Conservation (phyloP, 139 green algal genomes). For the Desmodesmus armatus region DNA sequence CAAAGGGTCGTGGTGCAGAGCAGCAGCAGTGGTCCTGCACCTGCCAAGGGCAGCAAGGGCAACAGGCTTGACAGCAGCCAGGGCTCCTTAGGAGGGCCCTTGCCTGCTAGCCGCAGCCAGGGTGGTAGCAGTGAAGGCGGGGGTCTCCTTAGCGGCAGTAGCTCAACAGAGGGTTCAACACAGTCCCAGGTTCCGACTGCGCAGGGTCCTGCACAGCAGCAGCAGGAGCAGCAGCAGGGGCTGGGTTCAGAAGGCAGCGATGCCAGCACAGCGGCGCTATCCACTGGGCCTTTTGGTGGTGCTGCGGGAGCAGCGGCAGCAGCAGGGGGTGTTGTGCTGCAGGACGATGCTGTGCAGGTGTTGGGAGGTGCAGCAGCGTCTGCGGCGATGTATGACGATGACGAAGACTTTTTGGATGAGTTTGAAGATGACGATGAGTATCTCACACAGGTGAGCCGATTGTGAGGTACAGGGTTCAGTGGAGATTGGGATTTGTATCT, state of each 20-base stretch:
- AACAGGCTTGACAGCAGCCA: background rate
- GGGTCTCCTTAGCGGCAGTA: background rate
- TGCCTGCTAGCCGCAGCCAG: too few relatives aligned
- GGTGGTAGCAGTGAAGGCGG: background rate
- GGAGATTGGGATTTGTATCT: constrained; percentile 1
- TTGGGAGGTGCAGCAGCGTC: constrained; percentile 10
- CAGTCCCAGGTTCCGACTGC: background rate
- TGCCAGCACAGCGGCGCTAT: background rate
- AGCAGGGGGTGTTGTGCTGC: background rate
- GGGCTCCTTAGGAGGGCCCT: background rate
- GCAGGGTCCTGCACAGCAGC: background rate
- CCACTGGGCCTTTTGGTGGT: too few relatives aligned
- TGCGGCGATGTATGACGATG: constrained; percentile 28
- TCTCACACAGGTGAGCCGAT: too few relatives aligned
- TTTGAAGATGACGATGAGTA: constrained; percentile 28
- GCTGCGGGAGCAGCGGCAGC: background rate
- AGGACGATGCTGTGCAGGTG: constrained; percentile 33
- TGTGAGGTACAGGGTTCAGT: too few relatives aligned
- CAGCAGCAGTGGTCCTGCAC: background rate
- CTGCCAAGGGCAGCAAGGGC: background rate
- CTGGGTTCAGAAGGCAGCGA: too few relatives aligned
- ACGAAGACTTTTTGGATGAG: constrained; percentile 35
- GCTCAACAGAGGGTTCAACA: background rate
- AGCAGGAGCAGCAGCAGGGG: background rate
- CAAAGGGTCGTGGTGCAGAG: background rate